Evolutionary conservation across 148 eudicot genomes (phyloP).

Genomic region (Silene conica): DNA sequence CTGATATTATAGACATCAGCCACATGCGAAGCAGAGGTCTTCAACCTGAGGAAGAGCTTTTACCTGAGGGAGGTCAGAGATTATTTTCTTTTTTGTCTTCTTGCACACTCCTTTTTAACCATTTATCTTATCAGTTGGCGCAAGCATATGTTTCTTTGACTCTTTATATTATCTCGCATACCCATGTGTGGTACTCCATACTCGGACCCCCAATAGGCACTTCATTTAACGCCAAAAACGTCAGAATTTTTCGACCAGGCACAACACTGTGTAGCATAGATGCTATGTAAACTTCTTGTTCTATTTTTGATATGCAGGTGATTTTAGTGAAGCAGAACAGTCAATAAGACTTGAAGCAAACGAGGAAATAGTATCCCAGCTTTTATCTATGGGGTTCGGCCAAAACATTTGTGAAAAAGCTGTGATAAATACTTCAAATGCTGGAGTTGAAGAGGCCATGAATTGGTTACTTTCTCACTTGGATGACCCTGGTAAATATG

Average conservation of each 20-base stretch:
- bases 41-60: conserved; percentile 92
- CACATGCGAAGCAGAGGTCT: conserved; percentile 93
- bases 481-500: conserved; percentile 81
- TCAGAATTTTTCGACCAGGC: background rate
- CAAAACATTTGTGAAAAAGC: conserved; percentile 80
- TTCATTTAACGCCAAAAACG: background rate
- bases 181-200: background rate
- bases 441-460: conserved; percentile 95
- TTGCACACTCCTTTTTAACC: background rate
- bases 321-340: conserved; percentile 36
- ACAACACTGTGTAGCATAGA: background rate
- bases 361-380: conserved; percentile 76
- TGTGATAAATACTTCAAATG: conserved; percentile 73
- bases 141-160: background rate
- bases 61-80: conserved; percentile 74
- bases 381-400: conserved; percentile 78
- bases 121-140: background rate
- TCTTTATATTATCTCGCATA: background rate
- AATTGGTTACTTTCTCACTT: conserved; percentile 93
- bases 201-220: background rate
- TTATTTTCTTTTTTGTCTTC: background rate
- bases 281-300: background rate
- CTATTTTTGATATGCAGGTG: conserved; percentile 25
- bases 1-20: conserved; percentile 83
- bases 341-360: conserved; percentile 36